Evolutionary conservation across 2,329 filamentous ascomycete species (phyloP), one percentile per base, ranked within the genome.

Genomic region (Malbranchea zuffiana): DNA sequence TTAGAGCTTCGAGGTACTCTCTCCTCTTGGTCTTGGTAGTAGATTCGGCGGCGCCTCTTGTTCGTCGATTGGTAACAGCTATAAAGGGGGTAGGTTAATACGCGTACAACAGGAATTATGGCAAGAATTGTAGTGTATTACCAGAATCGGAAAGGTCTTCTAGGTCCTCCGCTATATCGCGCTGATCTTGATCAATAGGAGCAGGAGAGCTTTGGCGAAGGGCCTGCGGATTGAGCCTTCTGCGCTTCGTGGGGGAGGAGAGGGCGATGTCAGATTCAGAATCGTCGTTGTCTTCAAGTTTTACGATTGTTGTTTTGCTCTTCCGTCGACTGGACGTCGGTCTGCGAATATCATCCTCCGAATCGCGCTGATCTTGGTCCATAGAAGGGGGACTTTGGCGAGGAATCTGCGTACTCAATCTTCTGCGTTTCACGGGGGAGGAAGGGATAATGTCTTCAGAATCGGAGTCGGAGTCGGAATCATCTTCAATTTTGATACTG

Each of bases 151-250:
- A 55, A 3, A 68, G 53, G 40, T 63, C 62, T 34, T 57, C 52
- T 3, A 68, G 46, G 43, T 68, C 65, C 34, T 65, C 63, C 24
- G 62, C 55, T 2, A 68, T 42, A 41, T 68, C 65, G 13, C 61
- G 49, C 32, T 53, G 48, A 36, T 60, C 57, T 41, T 63, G 53
- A 13, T 53, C 41, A 4, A 43, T 44, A 11, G 44, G 47, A 29
- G 17, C 29, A 4, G 17, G 12, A 26, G 19, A 28, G 25, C n/a
- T 45, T n/a, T n/a, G n/a, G n/a, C n/a, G n/a, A n/a, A n/a, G n/a
- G 6, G 44, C 17, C 12, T 32, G 44, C 16, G 25, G 34, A 17
- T 41, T 33, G 15, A 37, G 44, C 27, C 41, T 50, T 16, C 47
- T 45, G 27, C 50, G 49, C 35, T 53, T 59, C 12, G 45, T 39